phyloP scores from a whole-genome alignment of 148 eudicot genomes.

The Bassia scoparia region DNA sequence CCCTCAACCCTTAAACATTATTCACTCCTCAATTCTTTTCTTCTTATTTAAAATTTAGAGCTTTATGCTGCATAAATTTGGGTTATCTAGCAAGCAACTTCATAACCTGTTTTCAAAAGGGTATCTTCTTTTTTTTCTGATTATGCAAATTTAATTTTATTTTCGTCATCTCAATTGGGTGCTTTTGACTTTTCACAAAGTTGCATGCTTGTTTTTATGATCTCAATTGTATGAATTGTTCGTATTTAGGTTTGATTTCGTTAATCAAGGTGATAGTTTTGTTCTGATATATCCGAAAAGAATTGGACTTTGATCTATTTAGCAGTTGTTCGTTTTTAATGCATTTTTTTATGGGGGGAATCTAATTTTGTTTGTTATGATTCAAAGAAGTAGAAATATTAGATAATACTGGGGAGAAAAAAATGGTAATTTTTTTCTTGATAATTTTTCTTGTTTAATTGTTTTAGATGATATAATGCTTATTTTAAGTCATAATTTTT shows the following conservation, averaged over 20 bases:
- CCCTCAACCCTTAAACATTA: too few relatives aligned
- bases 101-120: constrained; percentile 28
- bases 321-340: too few relatives aligned
- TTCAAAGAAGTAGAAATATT: too few relatives aligned
- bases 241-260: not conserved
- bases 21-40: too few relatives aligned
- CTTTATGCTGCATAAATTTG: too few relatives aligned
- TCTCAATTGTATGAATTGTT: not conserved
- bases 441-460: not conserved
- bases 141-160: not conserved
- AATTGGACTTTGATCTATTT: not conserved
- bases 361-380: too few relatives aligned
- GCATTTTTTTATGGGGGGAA: too few relatives aligned
- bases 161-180: not conserved
- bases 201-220: constrained; percentile 11
- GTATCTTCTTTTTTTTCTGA: not conserved
- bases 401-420: not conserved
- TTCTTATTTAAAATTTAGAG: too few relatives aligned
- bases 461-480: not conserved
- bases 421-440: not conserved
- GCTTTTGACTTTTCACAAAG: not conserved
- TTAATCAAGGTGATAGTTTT: not conserved
- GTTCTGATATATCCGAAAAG: not conserved
- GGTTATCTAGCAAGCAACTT: too few relatives aligned
- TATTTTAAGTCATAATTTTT: not conserved